Evolutionary conservation across 805 yeast genomes (phyloP), one percentile per base, ranked within the genome.

Genomic region (Priceomyces haplophilus): DNA sequence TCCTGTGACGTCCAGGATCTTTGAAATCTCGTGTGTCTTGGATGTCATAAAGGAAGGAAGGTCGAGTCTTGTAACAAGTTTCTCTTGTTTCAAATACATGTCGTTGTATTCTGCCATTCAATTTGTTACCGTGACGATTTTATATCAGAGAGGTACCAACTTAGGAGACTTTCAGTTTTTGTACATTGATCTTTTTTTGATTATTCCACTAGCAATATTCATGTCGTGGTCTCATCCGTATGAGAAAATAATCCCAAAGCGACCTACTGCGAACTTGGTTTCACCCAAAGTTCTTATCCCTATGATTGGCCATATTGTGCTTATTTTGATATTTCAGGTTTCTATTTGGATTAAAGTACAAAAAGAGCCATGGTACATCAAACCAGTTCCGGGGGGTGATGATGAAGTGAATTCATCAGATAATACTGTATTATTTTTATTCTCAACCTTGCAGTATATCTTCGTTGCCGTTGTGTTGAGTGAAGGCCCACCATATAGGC

Each of bases 41-140:
- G 88, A 88, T 58, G 93, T 93, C 3, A 88, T 93, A 45, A 83
- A 80, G 54, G 98, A 93, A 61, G 99, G 99, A 3, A 75, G 99
- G 48, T 95, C 97, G 1, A 84, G 97, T 16, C 70, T 93, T 57
- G 96, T 90, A 15, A 93, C 99, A 1, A 85, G 96, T 48, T 93
- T 93, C 65, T 83, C 96, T 29, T 93, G 99, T 63, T 93, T 93
- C 80, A 95, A 89, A 75, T 93, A 87, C 69, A 93, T 93, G 99
- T 88, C 97, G 40, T 66, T 95, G 45, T 93, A 93, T 65, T 88
- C 97, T 1, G 98, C 98, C 1, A 93, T 93, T 55, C 99, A 93
- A 63, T 93, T 93, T 57, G 75, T 88, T 41, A 79, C 97, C 0
- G 95, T 93, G 29, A 78, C 93, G 0, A 79, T 93, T 15, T 63